phyloP scores from a whole-genome alignment of 2,329 filamentous ascomycete genomes.

The Septoria linicola region DNA sequence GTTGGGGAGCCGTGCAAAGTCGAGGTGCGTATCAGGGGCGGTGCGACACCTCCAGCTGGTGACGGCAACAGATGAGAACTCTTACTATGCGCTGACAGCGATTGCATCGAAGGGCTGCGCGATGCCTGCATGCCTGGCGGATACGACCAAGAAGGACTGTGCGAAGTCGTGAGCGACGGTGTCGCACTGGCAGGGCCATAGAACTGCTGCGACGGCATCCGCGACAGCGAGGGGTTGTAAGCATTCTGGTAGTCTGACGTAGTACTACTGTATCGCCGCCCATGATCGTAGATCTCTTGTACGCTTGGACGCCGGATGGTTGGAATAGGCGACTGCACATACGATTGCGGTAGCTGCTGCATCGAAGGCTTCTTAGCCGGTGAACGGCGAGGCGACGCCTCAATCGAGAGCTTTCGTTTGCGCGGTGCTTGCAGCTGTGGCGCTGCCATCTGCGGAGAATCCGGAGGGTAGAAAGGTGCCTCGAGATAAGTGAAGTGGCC shows the following conservation, averaged over 20 bases:
- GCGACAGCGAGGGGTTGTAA: slow-evolving; percentile 29
- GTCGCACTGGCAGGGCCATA: slow-evolving; percentile 30
- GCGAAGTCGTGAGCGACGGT: slow-evolving; percentile 36
- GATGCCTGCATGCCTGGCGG: slow-evolving; percentile 25
- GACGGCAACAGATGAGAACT: slow-evolving; percentile 44
- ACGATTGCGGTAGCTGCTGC: slow-evolving; percentile 34
- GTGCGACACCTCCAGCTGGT: slow-evolving; percentile 49
- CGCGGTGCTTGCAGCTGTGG: slow-evolving; percentile 37
- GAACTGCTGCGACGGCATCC: slow-evolving; percentile 32
- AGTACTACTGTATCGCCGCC: slow-evolving; percentile 41
- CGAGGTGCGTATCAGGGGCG: slow-evolving; percentile 66
- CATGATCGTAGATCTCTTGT: slow-evolving; percentile 38
- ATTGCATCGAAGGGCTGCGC: slow-evolving; percentile 33
- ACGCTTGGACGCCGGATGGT: slow-evolving; percentile 39
- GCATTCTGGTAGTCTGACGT: slow-evolving; percentile 34
- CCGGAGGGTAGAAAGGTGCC: slow-evolving; percentile 29
- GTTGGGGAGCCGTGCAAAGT: slow-evolving; percentile 59
- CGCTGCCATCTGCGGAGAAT: slow-evolving; percentile 32
- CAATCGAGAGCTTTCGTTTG: slow-evolving; percentile 58
- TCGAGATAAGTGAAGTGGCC: slow-evolving; percentile 60
- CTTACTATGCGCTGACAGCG: slow-evolving; percentile 28
- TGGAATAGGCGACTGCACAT: slow-evolving; percentile 41
- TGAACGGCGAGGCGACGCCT: slow-evolving; percentile 50
- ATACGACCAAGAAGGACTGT: slow-evolving; percentile 38
- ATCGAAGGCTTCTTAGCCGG: slow-evolving; percentile 45